These are phyloP conservation scores for Vitis hybrid DNA, from an alignment of 177 flowering plant genomes.

Conservation along the genomic window DNA sequence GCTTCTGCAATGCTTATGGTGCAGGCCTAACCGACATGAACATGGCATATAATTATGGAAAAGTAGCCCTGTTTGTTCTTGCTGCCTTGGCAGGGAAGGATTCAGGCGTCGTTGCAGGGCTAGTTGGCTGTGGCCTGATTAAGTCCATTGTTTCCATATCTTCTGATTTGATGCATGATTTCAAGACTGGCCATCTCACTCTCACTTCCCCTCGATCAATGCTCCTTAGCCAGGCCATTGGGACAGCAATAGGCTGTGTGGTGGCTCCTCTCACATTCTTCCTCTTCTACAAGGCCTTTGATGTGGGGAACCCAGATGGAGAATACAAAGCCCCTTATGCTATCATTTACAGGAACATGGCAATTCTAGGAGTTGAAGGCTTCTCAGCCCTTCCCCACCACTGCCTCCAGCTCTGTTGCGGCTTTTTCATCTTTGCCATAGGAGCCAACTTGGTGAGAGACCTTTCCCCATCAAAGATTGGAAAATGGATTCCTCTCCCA, in stretches of 20 bases:
- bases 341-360: constrained; percentile 83
- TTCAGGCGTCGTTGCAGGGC: constrained; percentile 84
- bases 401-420: constrained; percentile 77
- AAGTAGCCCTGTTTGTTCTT: constrained; percentile 75
- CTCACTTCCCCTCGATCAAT: constrained; percentile 83
- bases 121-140: constrained; percentile 80
- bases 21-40: constrained; percentile 95
- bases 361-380: constrained; percentile 79
- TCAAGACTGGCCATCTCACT: constrained; percentile 86
- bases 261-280: constrained; percentile 79
- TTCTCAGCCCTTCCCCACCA: constrained; percentile 79
- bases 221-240: constrained; percentile 82
- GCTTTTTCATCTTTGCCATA: constrained; percentile 70
- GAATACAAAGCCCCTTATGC: constrained; percentile 91
- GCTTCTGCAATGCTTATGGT: constrained; percentile 97
- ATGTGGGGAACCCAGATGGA: constrained; percentile 77
- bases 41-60: constrained; percentile 89
- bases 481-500: constrained; percentile 75
- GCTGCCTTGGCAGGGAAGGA: constrained; percentile 78
- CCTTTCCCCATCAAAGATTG: constrained; percentile 38
- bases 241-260: constrained; percentile 85
- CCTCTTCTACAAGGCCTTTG: constrained; percentile 91
- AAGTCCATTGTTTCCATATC: constrained; percentile 78
- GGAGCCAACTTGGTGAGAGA: constrained; percentile 65
- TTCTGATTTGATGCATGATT: constrained; percentile 83